These are phyloP conservation scores for Biscutella auriculata DNA, from an alignment of 441 rosid genomes.

Conservation along the genomic window DNA sequence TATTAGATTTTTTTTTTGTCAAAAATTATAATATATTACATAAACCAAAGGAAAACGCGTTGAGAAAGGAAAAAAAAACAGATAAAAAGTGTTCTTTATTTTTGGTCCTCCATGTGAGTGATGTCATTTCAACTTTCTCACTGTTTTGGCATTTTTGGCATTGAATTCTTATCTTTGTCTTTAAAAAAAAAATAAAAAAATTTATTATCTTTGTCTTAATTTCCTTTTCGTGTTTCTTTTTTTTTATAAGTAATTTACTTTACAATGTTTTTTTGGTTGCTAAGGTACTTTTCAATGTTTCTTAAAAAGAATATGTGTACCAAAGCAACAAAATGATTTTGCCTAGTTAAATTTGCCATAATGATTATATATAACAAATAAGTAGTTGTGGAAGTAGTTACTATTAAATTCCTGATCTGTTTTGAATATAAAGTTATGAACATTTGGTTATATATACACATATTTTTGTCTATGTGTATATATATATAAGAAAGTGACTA, in stretches of 20 bases:
- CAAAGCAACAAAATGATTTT: background rate
- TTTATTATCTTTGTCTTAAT: background rate
- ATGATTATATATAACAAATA: background rate
- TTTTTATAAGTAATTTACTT: background rate
- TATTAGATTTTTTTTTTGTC: no score
- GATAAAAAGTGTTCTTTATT: background rate
- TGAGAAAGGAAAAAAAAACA: constrained; percentile 1
- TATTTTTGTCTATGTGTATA: background rate
- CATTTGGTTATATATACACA: background rate
- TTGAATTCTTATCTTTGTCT: constrained; percentile 19
- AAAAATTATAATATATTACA: no score
- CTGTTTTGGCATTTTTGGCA: no score
- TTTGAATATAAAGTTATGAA: background rate
- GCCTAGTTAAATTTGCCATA: background rate
- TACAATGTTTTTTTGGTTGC: background rate
- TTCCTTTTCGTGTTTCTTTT: constrained; percentile 12
- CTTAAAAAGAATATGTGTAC: background rate
- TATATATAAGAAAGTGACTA: constrained; percentile 10
- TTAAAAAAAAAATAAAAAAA: no score
- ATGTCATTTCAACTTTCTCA: constrained; percentile 19
- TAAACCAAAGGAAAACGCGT: constrained; percentile 18
- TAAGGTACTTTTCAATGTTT: no score
- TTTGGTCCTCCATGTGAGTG: constrained; percentile 28
- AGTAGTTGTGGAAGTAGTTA: constrained; percentile 18
- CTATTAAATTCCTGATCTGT: constrained; percentile 9